Percentiles rank a stretch among this genome's conserved stretches.
phyloP scores from a whole-genome alignment of 768 basidiomycete species.

The Cyclocybe aegerita region DNA sequence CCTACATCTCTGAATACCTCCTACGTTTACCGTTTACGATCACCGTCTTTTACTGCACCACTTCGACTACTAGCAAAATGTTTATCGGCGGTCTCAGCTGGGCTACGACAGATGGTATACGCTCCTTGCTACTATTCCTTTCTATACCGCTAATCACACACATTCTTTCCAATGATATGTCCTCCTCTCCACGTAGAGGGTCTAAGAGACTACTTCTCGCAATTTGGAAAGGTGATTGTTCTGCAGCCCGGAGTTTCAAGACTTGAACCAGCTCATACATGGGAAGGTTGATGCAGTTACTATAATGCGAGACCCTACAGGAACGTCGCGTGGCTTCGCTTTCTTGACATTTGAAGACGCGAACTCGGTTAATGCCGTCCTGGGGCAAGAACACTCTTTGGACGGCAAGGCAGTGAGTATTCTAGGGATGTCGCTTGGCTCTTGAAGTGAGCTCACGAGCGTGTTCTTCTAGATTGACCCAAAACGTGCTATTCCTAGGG shows the following conservation, averaged over 20 bases:
- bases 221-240: constrained; percentile 68
- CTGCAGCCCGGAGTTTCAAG: background rate
- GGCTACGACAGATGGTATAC: constrained; percentile 88
- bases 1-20: background rate
- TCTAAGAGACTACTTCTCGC: constrained; percentile 69
- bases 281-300: constrained; percentile 74
- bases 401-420: constrained; percentile 73
- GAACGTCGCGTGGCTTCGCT: constrained; percentile 81
- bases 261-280: constrained; percentile 5
- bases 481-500: constrained; percentile 82
- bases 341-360: constrained; percentile 81
- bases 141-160: constrained; percentile 36
- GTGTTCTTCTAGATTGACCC: constrained; percentile 69
- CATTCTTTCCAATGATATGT: constrained; percentile 17
- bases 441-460: background rate
- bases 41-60: constrained; percentile 2
- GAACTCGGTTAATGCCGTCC: constrained; percentile 60
- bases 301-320: constrained; percentile 79
- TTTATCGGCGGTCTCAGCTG: constrained; percentile 90
- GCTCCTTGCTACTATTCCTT: constrained; percentile 27
- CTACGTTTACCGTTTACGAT: constrained; percentile 9
- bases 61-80: constrained; percentile 64
- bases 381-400: constrained; percentile 64
- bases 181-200: constrained; percentile 45
- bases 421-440: background rate